These are phyloP conservation scores for Phytophthora podocarpi DNA, from an alignment of 352 stramenopile species.

Conservation along the genomic window DNA sequence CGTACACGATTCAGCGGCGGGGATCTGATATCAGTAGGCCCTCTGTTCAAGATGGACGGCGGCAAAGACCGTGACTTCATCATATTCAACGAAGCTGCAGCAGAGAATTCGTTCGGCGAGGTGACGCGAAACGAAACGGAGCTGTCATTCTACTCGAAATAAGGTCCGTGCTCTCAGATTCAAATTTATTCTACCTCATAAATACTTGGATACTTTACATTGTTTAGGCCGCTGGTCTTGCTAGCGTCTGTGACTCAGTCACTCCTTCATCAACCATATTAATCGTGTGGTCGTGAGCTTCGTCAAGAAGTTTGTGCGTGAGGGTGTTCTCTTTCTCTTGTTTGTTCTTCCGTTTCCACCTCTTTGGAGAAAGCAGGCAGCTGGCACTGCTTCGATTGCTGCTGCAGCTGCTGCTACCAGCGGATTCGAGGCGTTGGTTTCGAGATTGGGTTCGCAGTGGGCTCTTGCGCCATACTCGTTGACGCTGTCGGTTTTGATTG, in stretches of 20 bases:
- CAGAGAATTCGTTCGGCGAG: conserved; percentile 72
- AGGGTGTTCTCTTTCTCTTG: conserved; percentile 13
- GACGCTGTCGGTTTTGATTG: background rate
- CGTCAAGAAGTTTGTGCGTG: conserved; percentile 38
- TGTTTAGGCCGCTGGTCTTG: conserved; percentile 23
- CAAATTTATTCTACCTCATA: background rate
- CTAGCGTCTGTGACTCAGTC: conserved; percentile 13
- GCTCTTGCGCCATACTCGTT: conserved; percentile 9
- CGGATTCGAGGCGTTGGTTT: conserved; percentile 18
- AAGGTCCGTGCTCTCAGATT: too few species aligned
- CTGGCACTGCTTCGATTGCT: conserved; percentile 9
- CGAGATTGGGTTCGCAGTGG: conserved; percentile 4
- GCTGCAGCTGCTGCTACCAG: conserved; percentile 23
- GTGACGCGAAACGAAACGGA: conserved; percentile 83
- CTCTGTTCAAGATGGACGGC: conserved; percentile 80
- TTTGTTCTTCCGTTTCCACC: conserved; percentile 26
- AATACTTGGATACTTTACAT: conserved; percentile 18
- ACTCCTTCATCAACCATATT: conserved; percentile 32
- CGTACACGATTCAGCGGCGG: conserved; percentile 38
- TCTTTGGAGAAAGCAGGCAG: conserved; percentile 6
- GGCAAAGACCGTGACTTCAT: conserved; percentile 85
- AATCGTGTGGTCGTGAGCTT: conserved; percentile 27
- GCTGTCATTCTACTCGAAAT: conserved; percentile 80
- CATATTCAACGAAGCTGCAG: conserved; percentile 78
- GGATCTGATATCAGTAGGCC: conserved; percentile 68